Evolutionary conservation across 331 rosid genomes (phyloP).

Genomic region (Quercus phellos): DNA sequence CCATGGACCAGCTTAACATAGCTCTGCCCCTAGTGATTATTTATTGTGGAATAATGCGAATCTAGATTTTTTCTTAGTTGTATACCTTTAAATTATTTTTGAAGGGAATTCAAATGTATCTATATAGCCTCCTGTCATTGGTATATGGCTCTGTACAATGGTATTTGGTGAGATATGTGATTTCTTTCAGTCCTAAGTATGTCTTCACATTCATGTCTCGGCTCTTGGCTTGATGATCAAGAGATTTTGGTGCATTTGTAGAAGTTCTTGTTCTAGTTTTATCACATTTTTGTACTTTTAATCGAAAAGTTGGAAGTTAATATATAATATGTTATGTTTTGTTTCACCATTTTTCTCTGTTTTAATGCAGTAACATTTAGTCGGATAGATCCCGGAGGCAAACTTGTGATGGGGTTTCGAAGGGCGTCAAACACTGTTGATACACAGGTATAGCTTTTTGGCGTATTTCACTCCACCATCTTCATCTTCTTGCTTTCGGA

Average conservation of each 20-base stretch:
- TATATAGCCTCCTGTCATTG: too few species aligned
- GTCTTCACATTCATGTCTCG: too few species aligned
- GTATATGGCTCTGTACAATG: too few species aligned
- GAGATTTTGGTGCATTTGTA: neutral
- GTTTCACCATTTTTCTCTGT: constrained; percentile 13
- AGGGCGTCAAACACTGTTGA: constrained; percentile 60
- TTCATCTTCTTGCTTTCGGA: constrained; percentile 11
- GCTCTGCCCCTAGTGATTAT: too few species aligned
- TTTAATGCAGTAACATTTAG: constrained; percentile 82
- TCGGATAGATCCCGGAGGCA: constrained; percentile 89
- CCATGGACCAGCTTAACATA: too few species aligned
- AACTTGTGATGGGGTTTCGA: constrained; percentile 91
- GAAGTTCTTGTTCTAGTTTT: neutral
- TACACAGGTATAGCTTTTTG: constrained; percentile 51
- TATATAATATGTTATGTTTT: neutral
- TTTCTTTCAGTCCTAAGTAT: too few species aligned
- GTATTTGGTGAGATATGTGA: too few species aligned
- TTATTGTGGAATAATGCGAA: too few species aligned
- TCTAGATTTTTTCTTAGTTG: too few species aligned
- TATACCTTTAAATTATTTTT: too few species aligned
- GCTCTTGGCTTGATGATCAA: neutral
- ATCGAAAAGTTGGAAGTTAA: neutral
- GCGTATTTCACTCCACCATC: constrained; percentile 12
- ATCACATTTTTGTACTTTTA: neutral
- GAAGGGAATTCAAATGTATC: too few species aligned